These are phyloP conservation scores for Cicer pinnatifidum DNA, from an alignment of 306 rosid species.

Conservation along the genomic window DNA sequence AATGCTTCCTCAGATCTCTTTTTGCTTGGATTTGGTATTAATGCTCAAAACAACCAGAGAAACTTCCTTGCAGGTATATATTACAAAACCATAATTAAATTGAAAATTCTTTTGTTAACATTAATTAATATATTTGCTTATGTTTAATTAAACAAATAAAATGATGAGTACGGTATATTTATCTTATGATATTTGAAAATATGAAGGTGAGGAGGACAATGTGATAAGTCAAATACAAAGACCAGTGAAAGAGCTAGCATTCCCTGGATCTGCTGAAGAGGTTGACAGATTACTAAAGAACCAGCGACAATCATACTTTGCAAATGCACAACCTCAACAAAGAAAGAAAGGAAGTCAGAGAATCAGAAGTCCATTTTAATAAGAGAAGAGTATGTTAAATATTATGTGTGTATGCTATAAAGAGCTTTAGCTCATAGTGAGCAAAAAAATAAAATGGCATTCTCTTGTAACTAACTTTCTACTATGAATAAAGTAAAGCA, in stretches of 20 bases:
- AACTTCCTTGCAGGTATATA: conserved; percentile 56
- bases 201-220: conserved; percentile 47
- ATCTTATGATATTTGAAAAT: too few relatives aligned
- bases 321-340: conserved; percentile 34
- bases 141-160: too few relatives aligned
- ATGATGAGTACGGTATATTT: too few relatives aligned
- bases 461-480: background rate
- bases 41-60: conserved; percentile 52
- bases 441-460: background rate
- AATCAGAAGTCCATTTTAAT: background rate
- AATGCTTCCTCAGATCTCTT: conserved; percentile 41
- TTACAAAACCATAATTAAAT: too few relatives aligned
- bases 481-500: background rate
- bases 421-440: background rate
- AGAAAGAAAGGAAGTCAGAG: background rate
- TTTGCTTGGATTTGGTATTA: conserved; percentile 46
- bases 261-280: conserved; percentile 41
- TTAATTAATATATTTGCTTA: background rate
- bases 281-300: conserved; percentile 40
- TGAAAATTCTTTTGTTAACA: too few relatives aligned
- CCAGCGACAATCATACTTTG: conserved; percentile 46
- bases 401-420: background rate
- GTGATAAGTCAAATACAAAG: conserved; percentile 44
- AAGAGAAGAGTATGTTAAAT: background rate
- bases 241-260: conserved; percentile 41